Evolutionary conservation across 495 filamentous ascomycete genomes (phyloP).

Genomic region (Lophiostoma macrostomum): DNA sequence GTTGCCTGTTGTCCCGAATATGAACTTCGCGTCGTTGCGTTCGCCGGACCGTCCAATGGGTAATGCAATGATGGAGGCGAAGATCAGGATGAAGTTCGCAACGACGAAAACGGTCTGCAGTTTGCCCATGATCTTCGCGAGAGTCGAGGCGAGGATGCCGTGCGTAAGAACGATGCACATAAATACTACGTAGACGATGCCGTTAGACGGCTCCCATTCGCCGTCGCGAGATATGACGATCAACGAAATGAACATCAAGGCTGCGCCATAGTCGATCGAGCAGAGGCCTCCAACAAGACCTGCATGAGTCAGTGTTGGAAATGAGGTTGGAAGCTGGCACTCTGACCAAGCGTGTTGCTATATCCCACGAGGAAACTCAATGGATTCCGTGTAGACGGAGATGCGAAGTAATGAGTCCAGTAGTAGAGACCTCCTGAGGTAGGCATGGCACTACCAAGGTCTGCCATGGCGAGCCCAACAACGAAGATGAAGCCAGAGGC

Average conservation of each 20-base stretch:
- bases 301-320: background rate
- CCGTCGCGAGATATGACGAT: constrained; percentile 64
- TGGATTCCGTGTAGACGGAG: constrained; percentile 57
- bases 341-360: constrained; percentile 59
- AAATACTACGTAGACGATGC: constrained; percentile 62
- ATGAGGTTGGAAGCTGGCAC: background rate
- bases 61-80: constrained; percentile 63
- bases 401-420: constrained; percentile 69
- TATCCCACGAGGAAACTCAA: constrained; percentile 70
- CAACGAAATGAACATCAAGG: constrained; percentile 43
- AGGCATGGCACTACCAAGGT: constrained; percentile 67
- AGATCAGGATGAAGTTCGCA: constrained; percentile 61
- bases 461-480: constrained; percentile 67
- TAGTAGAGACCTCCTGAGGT: constrained; percentile 68
- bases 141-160: constrained; percentile 54
- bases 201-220: constrained; percentile 58
- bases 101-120: constrained; percentile 63
- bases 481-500: constrained; percentile 62
- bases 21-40: constrained; percentile 48
- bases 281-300: constrained; percentile 58
- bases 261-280: constrained; percentile 44
- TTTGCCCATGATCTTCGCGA: constrained; percentile 60
- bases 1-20: constrained; percentile 52
- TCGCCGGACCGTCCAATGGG: constrained; percentile 51
- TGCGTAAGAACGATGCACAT: constrained; percentile 57